Conservation (phyloP, 2,329 filamentous ascomycete genomes). For the Rugonectria rugulosa region DNA sequence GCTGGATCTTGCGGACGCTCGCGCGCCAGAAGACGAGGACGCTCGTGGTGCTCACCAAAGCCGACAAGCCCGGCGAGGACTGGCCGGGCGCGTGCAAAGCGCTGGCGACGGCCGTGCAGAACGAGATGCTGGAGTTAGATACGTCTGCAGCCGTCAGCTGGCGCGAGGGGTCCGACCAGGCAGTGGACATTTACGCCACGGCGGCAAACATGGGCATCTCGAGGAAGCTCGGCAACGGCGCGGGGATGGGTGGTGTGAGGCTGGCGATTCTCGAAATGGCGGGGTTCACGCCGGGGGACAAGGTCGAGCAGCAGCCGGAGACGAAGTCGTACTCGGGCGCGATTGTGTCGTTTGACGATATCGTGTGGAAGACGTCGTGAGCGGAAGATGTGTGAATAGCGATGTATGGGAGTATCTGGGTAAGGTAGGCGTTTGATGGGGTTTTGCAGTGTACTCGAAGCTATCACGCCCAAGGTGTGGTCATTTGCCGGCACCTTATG, state of each 20-base stretch:
- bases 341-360: slow-evolving; percentile 50
- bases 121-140: slow-evolving; percentile 37
- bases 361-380: slow-evolving; percentile 43
- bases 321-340: slow-evolving; percentile 46
- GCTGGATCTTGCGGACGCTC: slow-evolving; percentile 56
- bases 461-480: too few species aligned
- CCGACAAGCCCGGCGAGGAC: slow-evolving; percentile 54
- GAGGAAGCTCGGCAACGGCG: slow-evolving; percentile 43
- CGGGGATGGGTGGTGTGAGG: slow-evolving; percentile 50
- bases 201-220: slow-evolving; percentile 47
- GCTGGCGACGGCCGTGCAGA: slow-evolving; percentile 39
- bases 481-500: too few species aligned
- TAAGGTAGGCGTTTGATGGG: neutral
- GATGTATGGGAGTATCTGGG: neutral
- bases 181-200: slow-evolving; percentile 45
- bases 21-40: slow-evolving; percentile 54
- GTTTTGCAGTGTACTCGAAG: too few species aligned
- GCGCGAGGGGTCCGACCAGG: slow-evolving; percentile 40
- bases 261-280: slow-evolving; percentile 51
- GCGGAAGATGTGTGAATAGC: neutral
- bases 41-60: slow-evolving; percentile 63
- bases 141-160: slow-evolving; percentile 35
- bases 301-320: slow-evolving; percentile 46
- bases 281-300: slow-evolving; percentile 43
- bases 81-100: slow-evolving; percentile 40